Evolutionary conservation across 176 grass and related monocot species (phyloP), one percentile per base, ranked within the genome.

Genomic region (Carex cristatella): DNA sequence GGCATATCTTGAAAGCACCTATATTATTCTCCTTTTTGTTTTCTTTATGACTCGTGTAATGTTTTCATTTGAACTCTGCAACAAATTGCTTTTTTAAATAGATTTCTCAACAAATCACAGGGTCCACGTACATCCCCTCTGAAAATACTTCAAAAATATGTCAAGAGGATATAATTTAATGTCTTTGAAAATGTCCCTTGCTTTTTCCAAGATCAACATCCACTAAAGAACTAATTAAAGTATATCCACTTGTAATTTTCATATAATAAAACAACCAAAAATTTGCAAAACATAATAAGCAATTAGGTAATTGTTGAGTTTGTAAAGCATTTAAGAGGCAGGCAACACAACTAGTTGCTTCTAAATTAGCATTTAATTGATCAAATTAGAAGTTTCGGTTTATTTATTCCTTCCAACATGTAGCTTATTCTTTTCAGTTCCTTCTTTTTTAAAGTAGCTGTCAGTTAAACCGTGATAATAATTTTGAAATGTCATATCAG

Each of bases 131-230:
- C 57, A 58, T 59, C 1, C 4, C 57, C 57, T 59, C 61, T 10
- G 19, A 23, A 7, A 64, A 27, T 28, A 64, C 61, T 64, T 64
- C 8, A 66, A 15, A 68, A 37, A 35, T 67, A 67, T 35, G 15
- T 75, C 46, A 75, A 75, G 71, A 53, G 19, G 71, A 23, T 48
- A 53, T 51, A 51, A 74, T 74, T 74, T 75, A 75, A 55, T 31
- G 10, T 28, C 18, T 76, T 76, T 76, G 19, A 54, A 48, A 73
- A 73, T 28, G 9, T 53, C 49, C n/a, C 6, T 74, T n/a, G 44
- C 19, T 28, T 74, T 72, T 74, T 11, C n/a, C 40, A 67, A 73
- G 69, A 73, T 49, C 18, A 10, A 27, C 38, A 49, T 55, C 10
- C 19, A 23, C 0, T 27, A 30, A 11, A 27, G 61, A 63, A 28